These are phyloP conservation scores for Macadamia integrifolia DNA, from an alignment of 164 flowering plant genomes.

Conservation along the genomic window DNA sequence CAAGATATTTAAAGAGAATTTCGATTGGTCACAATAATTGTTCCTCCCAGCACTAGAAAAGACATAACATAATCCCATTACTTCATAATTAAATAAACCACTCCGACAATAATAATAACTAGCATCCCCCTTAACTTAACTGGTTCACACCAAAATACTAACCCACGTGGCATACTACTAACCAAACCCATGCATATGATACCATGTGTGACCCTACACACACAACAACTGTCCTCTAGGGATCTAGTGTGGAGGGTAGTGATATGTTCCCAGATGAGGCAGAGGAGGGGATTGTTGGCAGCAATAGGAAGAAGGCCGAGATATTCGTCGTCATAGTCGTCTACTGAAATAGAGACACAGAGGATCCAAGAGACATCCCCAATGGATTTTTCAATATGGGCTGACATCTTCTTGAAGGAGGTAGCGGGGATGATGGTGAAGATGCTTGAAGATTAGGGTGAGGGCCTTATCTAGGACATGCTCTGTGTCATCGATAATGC, in stretches of 20 bases:
- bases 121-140: no score
- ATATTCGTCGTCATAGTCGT: slow-evolving; percentile 54
- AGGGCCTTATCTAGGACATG: slow-evolving; percentile 73
- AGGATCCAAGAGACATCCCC: slow-evolving; percentile 89
- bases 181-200: no score
- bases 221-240: slow-evolving; percentile 30
- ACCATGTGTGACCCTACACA: no score
- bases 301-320: slow-evolving; percentile 89
- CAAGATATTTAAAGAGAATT: no score
- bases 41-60: no score
- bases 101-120: no score
- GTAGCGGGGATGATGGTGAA: slow-evolving; percentile 80
- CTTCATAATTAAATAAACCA: no score
- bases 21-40: no score
- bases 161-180: no score
- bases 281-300: slow-evolving; percentile 78
- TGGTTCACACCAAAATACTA: no score
- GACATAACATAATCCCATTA: no score
- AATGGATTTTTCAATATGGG: slow-evolving; percentile 74
- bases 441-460: slow-evolving; percentile 45
- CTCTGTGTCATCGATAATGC: slow-evolving; percentile 79
- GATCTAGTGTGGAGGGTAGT: slow-evolving; percentile 57
- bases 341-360: slow-evolving; percentile 58
- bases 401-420: slow-evolving; percentile 52
- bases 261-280: slow-evolving; percentile 87